phyloP scores from a whole-genome alignment of 331 rosid species.

The Rhamnella rubrinervis region DNA sequence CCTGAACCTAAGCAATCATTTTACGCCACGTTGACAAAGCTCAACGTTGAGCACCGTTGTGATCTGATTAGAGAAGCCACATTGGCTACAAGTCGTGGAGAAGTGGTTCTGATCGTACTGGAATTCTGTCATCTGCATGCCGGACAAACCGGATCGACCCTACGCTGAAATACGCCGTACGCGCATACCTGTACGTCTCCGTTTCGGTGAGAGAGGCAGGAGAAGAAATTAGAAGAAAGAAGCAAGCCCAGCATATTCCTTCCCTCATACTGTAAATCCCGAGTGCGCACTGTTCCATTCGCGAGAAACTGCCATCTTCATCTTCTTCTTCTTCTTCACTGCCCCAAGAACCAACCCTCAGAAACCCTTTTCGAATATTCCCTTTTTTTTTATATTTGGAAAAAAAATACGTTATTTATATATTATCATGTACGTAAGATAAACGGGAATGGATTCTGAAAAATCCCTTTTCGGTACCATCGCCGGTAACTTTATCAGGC shows the following conservation, averaged over 20 bases:
- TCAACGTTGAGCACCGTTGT: too few relatives aligned
- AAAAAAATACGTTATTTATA: not conserved
- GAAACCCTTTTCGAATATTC: not conserved
- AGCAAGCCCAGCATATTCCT: not conserved
- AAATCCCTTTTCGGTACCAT: constrained; percentile 21
- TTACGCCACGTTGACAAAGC: too few relatives aligned
- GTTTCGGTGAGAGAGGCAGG: not conserved
- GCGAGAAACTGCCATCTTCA: not conserved
- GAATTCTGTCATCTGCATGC: not conserved
- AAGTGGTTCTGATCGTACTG: not conserved
- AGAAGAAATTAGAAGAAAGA: too few relatives aligned
- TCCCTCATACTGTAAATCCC: not conserved
- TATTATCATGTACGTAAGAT: constrained; percentile 11
- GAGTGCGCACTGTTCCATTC: constrained; percentile 27
- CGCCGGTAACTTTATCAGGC: constrained; percentile 23
- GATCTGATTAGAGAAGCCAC: too few relatives aligned
- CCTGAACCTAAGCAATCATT: too few relatives aligned
- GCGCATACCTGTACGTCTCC: constrained; percentile 6
- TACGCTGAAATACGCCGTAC: not conserved
- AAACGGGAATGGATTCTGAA: constrained; percentile 48
- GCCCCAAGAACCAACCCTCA: not conserved
- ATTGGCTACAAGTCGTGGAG: too few relatives aligned
- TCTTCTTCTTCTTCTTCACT: not conserved
- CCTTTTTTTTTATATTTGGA: not conserved
- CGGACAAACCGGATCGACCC: constrained; percentile 29